A percentile compares a stretch with the other conserved stretches of the same genome.
phyloP scores from a whole-genome alignment of 2,329 filamentous ascomycete genomes.

The Huntiella abstrusa region DNA sequence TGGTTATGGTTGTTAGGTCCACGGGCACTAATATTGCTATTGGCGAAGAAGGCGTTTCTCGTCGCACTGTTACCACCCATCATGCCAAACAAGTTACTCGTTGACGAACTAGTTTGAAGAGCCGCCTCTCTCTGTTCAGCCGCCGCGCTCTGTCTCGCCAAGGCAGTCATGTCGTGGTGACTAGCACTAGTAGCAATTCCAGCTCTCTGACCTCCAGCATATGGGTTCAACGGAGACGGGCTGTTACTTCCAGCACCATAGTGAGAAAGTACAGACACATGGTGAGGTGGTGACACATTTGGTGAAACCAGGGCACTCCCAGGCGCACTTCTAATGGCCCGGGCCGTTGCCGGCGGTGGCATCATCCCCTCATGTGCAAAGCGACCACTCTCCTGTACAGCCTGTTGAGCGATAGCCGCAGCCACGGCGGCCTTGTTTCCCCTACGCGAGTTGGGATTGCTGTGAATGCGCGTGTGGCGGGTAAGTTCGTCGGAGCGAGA shows the following conservation, averaged over 20 bases:
- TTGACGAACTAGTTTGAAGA: conserved; percentile 14
- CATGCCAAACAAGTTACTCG: conserved; percentile 24
- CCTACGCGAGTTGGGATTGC: conserved; percentile 89
- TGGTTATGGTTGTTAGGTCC: conserved; percentile 17
- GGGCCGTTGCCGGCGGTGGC: conserved; percentile 56
- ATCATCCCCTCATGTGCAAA: conserved; percentile 62
- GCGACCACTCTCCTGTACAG: conserved; percentile 76
- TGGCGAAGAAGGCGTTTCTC: conserved; percentile 10
- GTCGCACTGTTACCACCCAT: conserved; percentile 7
- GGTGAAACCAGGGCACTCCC: conserved; percentile 76
- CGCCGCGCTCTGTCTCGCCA: conserved; percentile 37
- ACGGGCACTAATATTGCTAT: conserved; percentile 7
- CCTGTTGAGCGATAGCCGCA: conserved; percentile 77
- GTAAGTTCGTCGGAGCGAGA: conserved; percentile 92
- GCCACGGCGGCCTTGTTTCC: conserved; percentile 57
- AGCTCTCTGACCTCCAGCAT: conserved; percentile 23
- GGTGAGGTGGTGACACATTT: conserved; percentile 88
- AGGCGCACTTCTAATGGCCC: conserved; percentile 74
- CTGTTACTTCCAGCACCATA: not conserved
- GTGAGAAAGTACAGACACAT: conserved; percentile 52
- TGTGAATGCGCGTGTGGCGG: conserved; percentile 93
- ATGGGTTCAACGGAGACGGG: conserved; percentile 18
- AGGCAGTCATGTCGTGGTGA: conserved; percentile 36
- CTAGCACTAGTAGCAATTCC: conserved; percentile 22
- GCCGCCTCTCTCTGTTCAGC: conserved; percentile 39